Base-by-base conservation (phyloP, 1,284 basidiomycete genomes). In the Puccinia horiana region DNA sequence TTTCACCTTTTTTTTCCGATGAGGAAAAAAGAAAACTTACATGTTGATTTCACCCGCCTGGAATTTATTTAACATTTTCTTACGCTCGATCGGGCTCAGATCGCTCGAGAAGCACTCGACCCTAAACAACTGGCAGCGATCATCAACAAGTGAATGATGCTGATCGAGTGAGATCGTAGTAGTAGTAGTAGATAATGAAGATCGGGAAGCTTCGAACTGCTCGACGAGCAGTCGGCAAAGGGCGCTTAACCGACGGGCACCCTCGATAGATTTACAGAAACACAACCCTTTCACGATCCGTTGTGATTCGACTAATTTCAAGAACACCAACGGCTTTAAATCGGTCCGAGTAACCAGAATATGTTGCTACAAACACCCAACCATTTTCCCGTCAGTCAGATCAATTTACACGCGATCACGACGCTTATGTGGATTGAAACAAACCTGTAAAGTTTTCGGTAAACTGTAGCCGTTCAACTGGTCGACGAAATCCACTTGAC, bases 201-300 rank as follows among this genome's bases (percentile, higher is more conserved):
- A 84, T 61, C 5, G 11, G 5, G 20, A 18, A 18, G 63, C 35
- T 65, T 83, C 70, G 88, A 88, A 40, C 90, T 89, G 26, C 89
- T 88, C 69, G 87, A 94, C 92, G 85, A 98, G 96, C 85, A 93
- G 93, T 70, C 92, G 90, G 83, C 98, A 91, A 4, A 98, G 89
- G 77, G 90, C 90, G 26, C 96, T 92, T 11, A 99, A 91, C 16
- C 96, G 90, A 0, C 90, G 88, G 0, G 96, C 94, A 0, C 94
- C 94, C 85, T 98, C 96, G 16, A 97, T 93, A 0, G 93, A 95
- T 87, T 98, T 99, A 12, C 95, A 97, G 88, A 99, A 99, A 73
- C 96, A 92, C 32, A 99, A 89, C 0, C 93, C 93, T 83, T 93
- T 93, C 16, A 87, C 89, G 26, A 95, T 89, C 18, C 88, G 85